A percentile compares a stretch with the other conserved stretches of the same genome.
phyloP scores from a whole-genome alignment of 768 basidiomycete genomes.

The Suillus weaverae region DNA sequence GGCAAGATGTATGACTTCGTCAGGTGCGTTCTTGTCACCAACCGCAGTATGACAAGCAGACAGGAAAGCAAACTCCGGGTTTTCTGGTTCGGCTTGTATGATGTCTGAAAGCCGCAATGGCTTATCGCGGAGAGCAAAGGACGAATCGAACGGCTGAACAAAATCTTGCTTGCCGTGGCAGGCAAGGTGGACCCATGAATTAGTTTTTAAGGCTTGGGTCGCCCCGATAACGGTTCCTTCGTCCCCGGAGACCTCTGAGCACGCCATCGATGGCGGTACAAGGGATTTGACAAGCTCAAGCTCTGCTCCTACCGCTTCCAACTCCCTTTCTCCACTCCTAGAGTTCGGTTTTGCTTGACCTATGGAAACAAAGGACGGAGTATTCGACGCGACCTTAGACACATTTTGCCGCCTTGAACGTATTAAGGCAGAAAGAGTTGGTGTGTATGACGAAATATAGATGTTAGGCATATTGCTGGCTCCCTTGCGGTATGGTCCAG shows the following conservation, averaged over 20 bases:
- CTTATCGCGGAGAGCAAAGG: constrained; percentile 26
- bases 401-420: constrained; percentile 17
- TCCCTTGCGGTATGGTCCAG: constrained; percentile 28
- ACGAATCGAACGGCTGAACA: constrained; percentile 26
- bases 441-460: constrained; percentile 36
- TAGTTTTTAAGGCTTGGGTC: constrained; percentile 14
- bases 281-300: constrained; percentile 22
- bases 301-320: constrained; percentile 19
- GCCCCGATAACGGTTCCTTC: constrained; percentile 18
- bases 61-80: constrained; percentile 33
- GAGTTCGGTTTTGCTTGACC: constrained; percentile 17
- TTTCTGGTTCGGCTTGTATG: constrained; percentile 14
- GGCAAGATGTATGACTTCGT: constrained; percentile 37
- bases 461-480: constrained; percentile 15
- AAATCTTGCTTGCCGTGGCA: constrained; percentile 30
- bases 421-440: constrained; percentile 30
- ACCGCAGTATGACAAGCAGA: constrained; percentile 36
- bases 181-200: constrained; percentile 32
- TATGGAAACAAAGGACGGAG: constrained; percentile 13
- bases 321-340: constrained; percentile 6
- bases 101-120: constrained; percentile 24
- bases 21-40: constrained; percentile 22
- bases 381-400: background rate
- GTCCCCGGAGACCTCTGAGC: constrained; percentile 13
- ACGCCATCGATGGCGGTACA: constrained; percentile 18